Percentiles rank a stretch among this genome's conserved stretches.
Conservation (phyloP, 202 grass and related monocot genomes). For the Cymbopogon flexuosus region DNA sequence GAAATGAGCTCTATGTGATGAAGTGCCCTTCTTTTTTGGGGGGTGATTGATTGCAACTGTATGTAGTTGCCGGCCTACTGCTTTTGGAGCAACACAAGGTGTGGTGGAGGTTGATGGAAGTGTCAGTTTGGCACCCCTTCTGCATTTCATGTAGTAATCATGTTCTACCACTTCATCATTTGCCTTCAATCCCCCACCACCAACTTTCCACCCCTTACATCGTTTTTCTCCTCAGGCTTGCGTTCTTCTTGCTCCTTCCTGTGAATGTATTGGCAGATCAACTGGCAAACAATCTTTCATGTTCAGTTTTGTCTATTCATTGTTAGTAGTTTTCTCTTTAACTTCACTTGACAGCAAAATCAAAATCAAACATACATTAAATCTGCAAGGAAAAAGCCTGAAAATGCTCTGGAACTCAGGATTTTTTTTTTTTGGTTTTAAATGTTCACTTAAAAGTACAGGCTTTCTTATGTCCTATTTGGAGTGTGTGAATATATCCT, state of each 20-base stretch:
- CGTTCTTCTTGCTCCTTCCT: not conserved
- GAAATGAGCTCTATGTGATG: not conserved
- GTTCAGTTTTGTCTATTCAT: not conserved
- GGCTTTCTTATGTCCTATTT: not conserved
- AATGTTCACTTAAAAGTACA: not conserved
- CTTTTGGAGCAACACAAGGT: conserved; percentile 11
- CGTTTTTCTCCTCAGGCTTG: not conserved
- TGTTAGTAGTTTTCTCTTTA: not conserved
- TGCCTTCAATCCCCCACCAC: not conserved
- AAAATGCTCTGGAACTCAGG: not conserved
- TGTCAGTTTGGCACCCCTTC: conserved; percentile 17
- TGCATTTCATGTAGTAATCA: not conserved
- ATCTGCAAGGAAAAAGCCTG: not conserved
- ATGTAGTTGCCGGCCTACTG: not conserved
- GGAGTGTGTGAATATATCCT: not conserved
- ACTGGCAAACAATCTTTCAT: not conserved
- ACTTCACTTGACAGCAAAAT: not conserved
- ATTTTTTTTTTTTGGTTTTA: not conserved
- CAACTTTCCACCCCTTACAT: not conserved
- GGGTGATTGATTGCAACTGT: conserved; percentile 23
- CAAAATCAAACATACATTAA: not conserved
- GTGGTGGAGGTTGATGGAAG: conserved; percentile 27
- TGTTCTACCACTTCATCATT: conserved; percentile 27
- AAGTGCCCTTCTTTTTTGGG: not conserved
- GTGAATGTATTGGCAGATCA: not conserved